phyloP scores from a whole-genome alignment of 345 rosid genomes.

The Eucalyptus curtisii region DNA sequence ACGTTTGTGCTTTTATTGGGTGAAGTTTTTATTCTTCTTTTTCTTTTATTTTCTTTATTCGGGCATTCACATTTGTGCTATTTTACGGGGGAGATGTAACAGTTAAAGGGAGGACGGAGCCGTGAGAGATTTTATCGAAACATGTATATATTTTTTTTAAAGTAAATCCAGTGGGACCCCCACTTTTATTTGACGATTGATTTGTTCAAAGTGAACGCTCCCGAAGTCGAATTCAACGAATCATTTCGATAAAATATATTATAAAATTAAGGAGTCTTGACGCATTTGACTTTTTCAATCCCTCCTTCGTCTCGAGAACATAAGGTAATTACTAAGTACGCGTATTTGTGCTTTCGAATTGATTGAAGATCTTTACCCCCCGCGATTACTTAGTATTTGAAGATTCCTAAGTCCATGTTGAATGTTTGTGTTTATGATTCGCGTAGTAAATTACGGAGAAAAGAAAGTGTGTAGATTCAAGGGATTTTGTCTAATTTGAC shows the following conservation, averaged over 20 bases:
- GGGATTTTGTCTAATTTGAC: background rate
- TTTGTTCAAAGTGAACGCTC: background rate
- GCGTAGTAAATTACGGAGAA: fast-evolving
- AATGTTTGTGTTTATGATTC: background rate
- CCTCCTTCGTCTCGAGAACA: background rate
- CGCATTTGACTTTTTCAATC: background rate
- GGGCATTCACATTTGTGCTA: background rate
- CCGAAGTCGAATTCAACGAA: background rate
- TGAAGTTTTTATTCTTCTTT: background rate
- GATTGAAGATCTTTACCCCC: background rate
- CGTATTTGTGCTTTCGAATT: background rate
- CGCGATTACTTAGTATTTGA: background rate
- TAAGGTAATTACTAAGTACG: background rate
- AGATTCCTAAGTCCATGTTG: background rate
- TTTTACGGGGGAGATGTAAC: background rate
- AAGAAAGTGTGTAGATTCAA: background rate
- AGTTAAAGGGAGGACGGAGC: background rate
- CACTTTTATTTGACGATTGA: background rate
- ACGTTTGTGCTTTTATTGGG: constrained; percentile 11
- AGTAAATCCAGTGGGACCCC: background rate
- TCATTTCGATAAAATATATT: background rate
- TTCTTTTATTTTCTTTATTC: background rate
- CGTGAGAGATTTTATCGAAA: background rate
- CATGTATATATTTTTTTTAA: background rate
- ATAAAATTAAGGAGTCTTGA: background rate